Base-by-base conservation (phyloP, 306 rosid species). In the Corylus americana region DNA sequence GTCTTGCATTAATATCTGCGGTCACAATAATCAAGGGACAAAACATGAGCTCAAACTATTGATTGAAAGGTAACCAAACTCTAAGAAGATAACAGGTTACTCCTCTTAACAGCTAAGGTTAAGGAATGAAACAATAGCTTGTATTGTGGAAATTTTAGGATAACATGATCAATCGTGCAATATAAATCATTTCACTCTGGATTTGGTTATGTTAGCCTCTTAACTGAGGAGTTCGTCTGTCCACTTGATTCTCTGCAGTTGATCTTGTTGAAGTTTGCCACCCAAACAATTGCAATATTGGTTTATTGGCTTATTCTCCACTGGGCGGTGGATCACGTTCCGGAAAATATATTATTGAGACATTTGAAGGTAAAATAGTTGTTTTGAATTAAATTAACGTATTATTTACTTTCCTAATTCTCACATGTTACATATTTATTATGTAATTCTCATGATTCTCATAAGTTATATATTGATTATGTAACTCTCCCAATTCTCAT, bases 251-350 rank as follows among this genome's bases (percentile, higher is more conserved):
- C 48, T 74, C 55, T 79, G 88, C 93, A 95, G 98, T 79, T 82
- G 92, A 93, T 81, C 99, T 95, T 67, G 90, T 84, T 73, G 99
- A 95, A 83, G 98, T 90, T 79, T 95, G 98, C 81, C 94, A 92
- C 85, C 96, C 98, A 57, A 85, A 89, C 63, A 90, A 95, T 87
- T 83, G 37, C 82, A 95, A 92, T 73, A 82, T 95, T 74, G 99
- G 98, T 50, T 85, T 95, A 82, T 85, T 93, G 48, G 79, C 97
- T 73, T 92, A 92, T 83, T 95, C 98, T 70, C 98, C 98, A 10
- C 89, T 92, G 74, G 89, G 80, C 7, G 94, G 89, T 55, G 98
- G 99, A 82, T 1, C 96, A 58, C 90, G 91, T 71, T 54, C 94
- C 0, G 98, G 99, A 78, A 95, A 95, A 77, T 95, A 95, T n/a